Evolutionary conservation across 495 filamentous ascomycete genomes (phyloP).

Genomic region (Penicillium daleae): DNA sequence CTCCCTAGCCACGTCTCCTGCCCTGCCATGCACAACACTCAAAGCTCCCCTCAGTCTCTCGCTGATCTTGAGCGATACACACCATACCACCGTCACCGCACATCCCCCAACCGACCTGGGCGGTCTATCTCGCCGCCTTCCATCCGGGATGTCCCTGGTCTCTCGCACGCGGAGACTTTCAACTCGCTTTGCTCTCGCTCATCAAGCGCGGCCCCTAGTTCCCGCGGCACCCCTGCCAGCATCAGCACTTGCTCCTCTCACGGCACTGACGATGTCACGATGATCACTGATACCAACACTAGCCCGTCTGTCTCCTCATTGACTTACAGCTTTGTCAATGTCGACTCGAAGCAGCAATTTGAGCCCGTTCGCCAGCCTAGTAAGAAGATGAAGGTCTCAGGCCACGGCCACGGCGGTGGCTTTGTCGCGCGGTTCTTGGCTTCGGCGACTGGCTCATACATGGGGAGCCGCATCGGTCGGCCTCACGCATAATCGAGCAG

Average conservation of each 20-base stretch:
- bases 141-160: conserved; percentile 48
- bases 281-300: conserved; percentile 37
- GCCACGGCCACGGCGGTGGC: conserved; percentile 34
- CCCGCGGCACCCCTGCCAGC: conserved; percentile 46
- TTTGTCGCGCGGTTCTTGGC: conserved; percentile 51
- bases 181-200: conserved; percentile 53
- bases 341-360: conserved; percentile 33
- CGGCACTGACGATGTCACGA: conserved; percentile 41
- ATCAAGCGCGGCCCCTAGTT: conserved; percentile 51
- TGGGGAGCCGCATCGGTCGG: conserved; percentile 43
- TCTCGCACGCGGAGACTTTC: conserved; percentile 50
- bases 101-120: conserved; percentile 35
- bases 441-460: conserved; percentile 49
- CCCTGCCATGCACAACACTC: conserved; percentile 40
- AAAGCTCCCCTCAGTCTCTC: conserved; percentile 34
- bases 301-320: conserved; percentile 38
- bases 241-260: conserved; percentile 47
- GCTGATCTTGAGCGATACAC: conserved; percentile 43
- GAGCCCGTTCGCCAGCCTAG: conserved; percentile 39
- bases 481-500: conserved; percentile 38
- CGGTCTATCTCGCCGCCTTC: conserved; percentile 57
- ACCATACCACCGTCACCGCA: conserved; percentile 43
- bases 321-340: conserved; percentile 41
- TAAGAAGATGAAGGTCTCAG: conserved; percentile 48
- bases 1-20: conserved; percentile 41